Conservation (phyloP, 306 rosid genomes). For the Castanea sativa region DNA sequence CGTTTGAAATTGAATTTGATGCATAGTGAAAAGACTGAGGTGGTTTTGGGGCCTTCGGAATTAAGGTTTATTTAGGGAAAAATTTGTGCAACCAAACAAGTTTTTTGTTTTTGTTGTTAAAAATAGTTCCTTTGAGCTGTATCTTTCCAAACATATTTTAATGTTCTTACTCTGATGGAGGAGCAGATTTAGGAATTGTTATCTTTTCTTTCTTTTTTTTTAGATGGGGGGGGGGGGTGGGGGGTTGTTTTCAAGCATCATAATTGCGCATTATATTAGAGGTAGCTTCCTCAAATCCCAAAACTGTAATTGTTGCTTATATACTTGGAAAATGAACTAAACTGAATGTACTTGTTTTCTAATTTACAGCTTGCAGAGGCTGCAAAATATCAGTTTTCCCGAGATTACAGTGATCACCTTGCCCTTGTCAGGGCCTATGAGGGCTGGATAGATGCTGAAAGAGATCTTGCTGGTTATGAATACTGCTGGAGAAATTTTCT, state of each 20-base stretch:
- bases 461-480: constrained; percentile 68
- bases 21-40: too few relatives aligned
- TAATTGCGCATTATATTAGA: background rate
- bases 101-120: too few relatives aligned
- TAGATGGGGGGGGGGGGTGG: too few relatives aligned
- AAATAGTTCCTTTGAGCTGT: too few relatives aligned
- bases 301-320: background rate
- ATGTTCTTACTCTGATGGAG: background rate
- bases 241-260: background rate
- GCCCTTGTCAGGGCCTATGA: constrained; percentile 83
- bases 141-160: background rate
- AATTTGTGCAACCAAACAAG: too few relatives aligned
- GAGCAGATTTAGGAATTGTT: background rate
- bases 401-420: constrained; percentile 84
- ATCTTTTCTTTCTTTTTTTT: background rate
- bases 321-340: constrained; percentile 20
- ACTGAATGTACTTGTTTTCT: constrained; percentile 23
- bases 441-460: constrained; percentile 89
- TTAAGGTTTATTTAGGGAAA: too few relatives aligned
- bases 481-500: constrained; percentile 95
- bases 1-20: too few relatives aligned
- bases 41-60: too few relatives aligned
- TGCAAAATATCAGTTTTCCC: constrained; percentile 80
- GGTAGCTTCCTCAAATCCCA: background rate
- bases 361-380: constrained; percentile 86